Conservation (phyloP, 2,329 filamentous ascomycete genomes). For the Cladosporium oxysporum region DNA sequence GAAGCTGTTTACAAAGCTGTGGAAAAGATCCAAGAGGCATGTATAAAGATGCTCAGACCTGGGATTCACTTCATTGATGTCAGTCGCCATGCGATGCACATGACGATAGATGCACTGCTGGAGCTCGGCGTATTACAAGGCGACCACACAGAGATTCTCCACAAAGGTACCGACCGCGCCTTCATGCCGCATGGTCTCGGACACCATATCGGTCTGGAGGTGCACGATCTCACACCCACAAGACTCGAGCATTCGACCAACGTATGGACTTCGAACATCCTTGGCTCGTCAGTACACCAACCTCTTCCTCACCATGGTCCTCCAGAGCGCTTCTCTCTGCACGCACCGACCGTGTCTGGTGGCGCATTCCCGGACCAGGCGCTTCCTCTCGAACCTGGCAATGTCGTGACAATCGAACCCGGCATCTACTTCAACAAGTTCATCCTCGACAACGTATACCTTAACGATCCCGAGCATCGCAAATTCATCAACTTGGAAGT, state of each 20-base stretch:
- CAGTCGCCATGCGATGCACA: constrained; percentile 73
- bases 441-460: constrained; percentile 67
- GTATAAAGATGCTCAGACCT: constrained; percentile 70
- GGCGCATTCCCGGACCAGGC: background rate
- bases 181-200: constrained; percentile 54
- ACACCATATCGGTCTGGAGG: constrained; percentile 54
- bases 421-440: constrained; percentile 77
- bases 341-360: background rate
- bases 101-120: constrained; percentile 78
- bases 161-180: constrained; percentile 44
- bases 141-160: constrained; percentile 48
- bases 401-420: constrained; percentile 91
- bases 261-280: background rate
- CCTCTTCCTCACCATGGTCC: background rate
- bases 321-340: background rate
- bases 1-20: constrained; percentile 76
- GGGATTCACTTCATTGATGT: constrained; percentile 78
- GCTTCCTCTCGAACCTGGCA: constrained; percentile 56
- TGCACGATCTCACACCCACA: constrained; percentile 48
- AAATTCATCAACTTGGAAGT: constrained; percentile 66
- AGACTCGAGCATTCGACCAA: background rate
- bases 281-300: background rate
- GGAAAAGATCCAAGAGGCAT: constrained; percentile 79
- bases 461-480: constrained; percentile 59
- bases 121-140: constrained; percentile 73